Base-by-base conservation (phyloP, 768 basidiomycete species). In the Pleurotus tuoliensis region DNA sequence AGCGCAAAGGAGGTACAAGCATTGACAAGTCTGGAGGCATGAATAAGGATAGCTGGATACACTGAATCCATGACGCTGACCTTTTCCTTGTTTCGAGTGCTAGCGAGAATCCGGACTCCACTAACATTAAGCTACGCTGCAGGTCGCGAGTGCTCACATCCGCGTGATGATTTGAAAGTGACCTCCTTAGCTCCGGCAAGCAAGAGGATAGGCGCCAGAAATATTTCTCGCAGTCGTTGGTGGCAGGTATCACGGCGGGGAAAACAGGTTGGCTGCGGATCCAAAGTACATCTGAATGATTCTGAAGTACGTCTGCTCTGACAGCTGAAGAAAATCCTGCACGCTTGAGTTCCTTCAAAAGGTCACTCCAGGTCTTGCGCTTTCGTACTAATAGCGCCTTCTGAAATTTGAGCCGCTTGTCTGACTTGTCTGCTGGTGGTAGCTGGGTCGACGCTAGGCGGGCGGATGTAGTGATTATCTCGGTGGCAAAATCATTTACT, bases 141-240 rank as follows among this genome's bases (percentile, higher is more conserved):
- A 98, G 74, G 58, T 98, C 96, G 12, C 89, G 86, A n/a, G 92
- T 93, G 8, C 82, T 79, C 47, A 98, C 63, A 65, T 98, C 97
- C 0, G 78, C 66, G 66, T 94, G 90, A 68, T 98, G 96, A 46
- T 76, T 68, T 5, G 80, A 73, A 22, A 93, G 73, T 2, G 81
- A 76, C 4, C 73, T 72, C 45, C 91, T 78, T 25, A 98, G 74
- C 5, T 74, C 73, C 4, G 91, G 87, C 54, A 98, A 78, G 45
- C 80, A 71, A 6, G 79, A 79, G 30, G 80, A 77, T 7, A 95
- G 72, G 22, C 86, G 82, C 51, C 79, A 67, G 61, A 90, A 84
- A 68, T 92, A 91, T 9, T 66, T 59, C 59, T 93, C 88, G 40
- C 73, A 71, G 64, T 76, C 83, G n/a, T 69, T 64, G 34, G 67